Evolutionary conservation across 23 red algal genomes (phyloP), one percentile per base, ranked within the genome.

Genomic region (Gracilariopsis chorda): DNA sequence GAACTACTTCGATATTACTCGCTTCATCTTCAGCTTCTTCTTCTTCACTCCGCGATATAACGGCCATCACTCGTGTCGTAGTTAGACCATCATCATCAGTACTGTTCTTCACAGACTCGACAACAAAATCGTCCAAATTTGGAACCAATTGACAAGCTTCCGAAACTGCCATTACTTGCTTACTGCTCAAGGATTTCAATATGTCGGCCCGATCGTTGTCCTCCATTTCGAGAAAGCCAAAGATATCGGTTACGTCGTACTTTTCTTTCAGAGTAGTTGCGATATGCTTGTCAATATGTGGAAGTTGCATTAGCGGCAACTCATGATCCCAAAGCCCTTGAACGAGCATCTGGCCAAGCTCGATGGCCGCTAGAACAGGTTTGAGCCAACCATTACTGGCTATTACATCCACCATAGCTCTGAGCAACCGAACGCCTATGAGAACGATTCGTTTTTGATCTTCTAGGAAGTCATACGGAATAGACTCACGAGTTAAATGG

Each of bases 201-300:
- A 83, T 82, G 11, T 51, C 29, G 12, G 57, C n/a, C 20, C 95
- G 81, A 19, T 89, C 68, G 24, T 62, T 71, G 37, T 94, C 83
- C 23, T 97, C 90, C 95, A 97, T 97, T 27, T 97, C 95, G 52
- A 83, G 78, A 61, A 83, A 83, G 24, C 84, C 70, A 80, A 90
- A 93, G 30, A 97, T 73, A 43, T 74, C 87, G 13, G 52, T 32
- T 6, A 97, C 83, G 8, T 86, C 78, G 58, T 81, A 82, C 12
- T 90, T 40, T 42, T 84, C 60, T 48, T 48, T 49, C 33, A 95
- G 58, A 30, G 29, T 19, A 53, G 23, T 33, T 13, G 85, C 84
- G 12, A 76, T 56, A 2, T 36, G 40, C 42, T 47, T 67, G 79
- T 93, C 83, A 69, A 97, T 89, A 44, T 89, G 82, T 6, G 95